phyloP scores from a whole-genome alignment of 176 grass and related monocot species.

The Secale cereale region DNA sequence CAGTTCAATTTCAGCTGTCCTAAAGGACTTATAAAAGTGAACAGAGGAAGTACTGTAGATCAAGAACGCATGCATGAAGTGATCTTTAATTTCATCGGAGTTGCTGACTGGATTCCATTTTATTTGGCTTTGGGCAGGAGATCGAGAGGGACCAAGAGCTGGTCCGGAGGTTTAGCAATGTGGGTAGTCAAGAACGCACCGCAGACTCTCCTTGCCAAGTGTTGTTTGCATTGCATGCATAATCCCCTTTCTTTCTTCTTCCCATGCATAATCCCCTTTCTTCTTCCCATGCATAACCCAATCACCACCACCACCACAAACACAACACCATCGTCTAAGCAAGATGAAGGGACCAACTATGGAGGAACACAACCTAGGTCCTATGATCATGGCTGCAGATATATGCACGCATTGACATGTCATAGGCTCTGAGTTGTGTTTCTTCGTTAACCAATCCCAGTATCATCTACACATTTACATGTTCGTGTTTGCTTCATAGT shows the following conservation, averaged over 20 bases:
- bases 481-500: not conserved
- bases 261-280: not conserved
- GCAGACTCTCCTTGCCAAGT: slow-evolving; percentile 70
- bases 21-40: no score
- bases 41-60: no score
- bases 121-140: not conserved
- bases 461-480: not conserved
- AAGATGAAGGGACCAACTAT: not conserved
- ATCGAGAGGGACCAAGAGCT: slow-evolving; percentile 39
- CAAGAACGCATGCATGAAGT: no score
- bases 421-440: slow-evolving; percentile 38
- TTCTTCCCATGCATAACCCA: not conserved
- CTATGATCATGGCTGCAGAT: slow-evolving; percentile 34
- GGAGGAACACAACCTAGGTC: slow-evolving; percentile 36
- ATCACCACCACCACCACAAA: not conserved
- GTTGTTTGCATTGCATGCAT: slow-evolving; percentile 30
- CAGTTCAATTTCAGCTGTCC: no score
- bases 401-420: slow-evolving; percentile 4
- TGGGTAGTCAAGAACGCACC: slow-evolving; percentile 99
- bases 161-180: slow-evolving; percentile 31
- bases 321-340: not conserved
- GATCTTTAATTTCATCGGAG: no score
- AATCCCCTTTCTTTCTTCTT: not conserved
- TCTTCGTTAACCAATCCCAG: not conserved
- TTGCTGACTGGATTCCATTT: not conserved